phyloP scores from a whole-genome alignment of 2,329 filamentous ascomycete genomes.

The Harringtonia aguacate region DNA sequence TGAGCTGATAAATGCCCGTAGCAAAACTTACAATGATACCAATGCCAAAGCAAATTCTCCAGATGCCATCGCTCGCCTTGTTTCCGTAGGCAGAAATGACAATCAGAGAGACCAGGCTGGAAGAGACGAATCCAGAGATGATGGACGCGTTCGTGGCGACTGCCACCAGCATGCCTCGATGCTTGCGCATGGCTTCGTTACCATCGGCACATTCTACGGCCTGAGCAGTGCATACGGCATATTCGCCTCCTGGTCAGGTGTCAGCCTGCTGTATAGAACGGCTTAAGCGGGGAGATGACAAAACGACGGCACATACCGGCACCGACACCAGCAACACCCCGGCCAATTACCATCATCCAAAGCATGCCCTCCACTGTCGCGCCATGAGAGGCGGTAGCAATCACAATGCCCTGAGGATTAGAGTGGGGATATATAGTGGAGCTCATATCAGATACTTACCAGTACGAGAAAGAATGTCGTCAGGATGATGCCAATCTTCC shows the following conservation, averaged over 20 bases:
- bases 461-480: slow-evolving; percentile 30
- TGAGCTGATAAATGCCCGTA: not conserved
- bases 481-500: slow-evolving; percentile 33
- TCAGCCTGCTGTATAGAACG: no score
- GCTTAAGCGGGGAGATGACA: no score
- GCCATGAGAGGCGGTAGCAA: slow-evolving; percentile 34
- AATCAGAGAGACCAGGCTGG: slow-evolving; percentile 27
- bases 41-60: slow-evolving; percentile 34
- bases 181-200: slow-evolving; percentile 14
- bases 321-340: slow-evolving; percentile 23
- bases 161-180: slow-evolving; percentile 19
- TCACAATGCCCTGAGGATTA: slow-evolving; percentile 22
- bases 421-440: no score
- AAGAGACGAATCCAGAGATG: slow-evolving; percentile 19
- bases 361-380: slow-evolving; percentile 26
- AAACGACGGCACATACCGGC: slow-evolving; percentile 18
- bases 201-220: slow-evolving; percentile 19
- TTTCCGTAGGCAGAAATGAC: slow-evolving; percentile 26
- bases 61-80: slow-evolving; percentile 25
- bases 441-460: no score
- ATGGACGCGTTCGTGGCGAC: slow-evolving; percentile 33
- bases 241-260: slow-evolving; percentile 17
- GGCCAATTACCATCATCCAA: slow-evolving; percentile 35
- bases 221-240: slow-evolving; percentile 18
- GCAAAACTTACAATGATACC: slow-evolving; percentile 20